phyloP scores from a whole-genome alignment of 495 filamentous ascomycete genomes.

The Tuber microsphaerosporum region DNA sequence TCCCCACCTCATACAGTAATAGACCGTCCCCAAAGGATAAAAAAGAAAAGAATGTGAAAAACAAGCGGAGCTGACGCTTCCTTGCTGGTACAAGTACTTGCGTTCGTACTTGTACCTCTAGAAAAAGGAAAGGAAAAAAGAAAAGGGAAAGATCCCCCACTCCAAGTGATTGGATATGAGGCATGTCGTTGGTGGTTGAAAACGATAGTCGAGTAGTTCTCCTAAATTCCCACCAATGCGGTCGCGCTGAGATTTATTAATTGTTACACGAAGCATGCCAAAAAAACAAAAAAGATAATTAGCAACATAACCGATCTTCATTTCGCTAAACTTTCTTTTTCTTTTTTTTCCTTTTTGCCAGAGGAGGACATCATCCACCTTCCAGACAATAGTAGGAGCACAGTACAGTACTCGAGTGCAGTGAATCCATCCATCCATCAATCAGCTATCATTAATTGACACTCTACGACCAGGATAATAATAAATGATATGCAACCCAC shows the following conservation, averaged over 20 bases:
- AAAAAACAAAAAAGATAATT: background rate
- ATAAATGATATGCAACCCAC: background rate
- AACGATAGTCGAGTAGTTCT: background rate
- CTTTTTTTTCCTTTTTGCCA: background rate
- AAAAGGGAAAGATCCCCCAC: background rate
- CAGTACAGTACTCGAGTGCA: too few species aligned
- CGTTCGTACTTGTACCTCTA: background rate
- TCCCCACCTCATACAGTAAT: background rate
- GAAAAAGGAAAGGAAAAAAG: background rate
- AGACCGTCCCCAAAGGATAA: background rate
- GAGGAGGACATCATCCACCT: background rate
- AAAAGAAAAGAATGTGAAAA: background rate
- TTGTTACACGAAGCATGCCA: background rate
- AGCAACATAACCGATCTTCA: background rate
- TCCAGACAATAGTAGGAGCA: background rate
- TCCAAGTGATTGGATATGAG: background rate
- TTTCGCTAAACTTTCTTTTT: slow-evolving; percentile 5
- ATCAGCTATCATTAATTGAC: background rate
- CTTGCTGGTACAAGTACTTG: background rate
- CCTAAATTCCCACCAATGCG: background rate
- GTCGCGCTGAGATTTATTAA: background rate
- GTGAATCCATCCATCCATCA: background rate
- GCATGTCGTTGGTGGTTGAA: background rate
- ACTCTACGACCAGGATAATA: too few species aligned
- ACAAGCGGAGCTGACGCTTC: background rate